Base-by-base conservation (phyloP, 192 early-diverging fungal species). In the Phycomyces nitens region DNA sequence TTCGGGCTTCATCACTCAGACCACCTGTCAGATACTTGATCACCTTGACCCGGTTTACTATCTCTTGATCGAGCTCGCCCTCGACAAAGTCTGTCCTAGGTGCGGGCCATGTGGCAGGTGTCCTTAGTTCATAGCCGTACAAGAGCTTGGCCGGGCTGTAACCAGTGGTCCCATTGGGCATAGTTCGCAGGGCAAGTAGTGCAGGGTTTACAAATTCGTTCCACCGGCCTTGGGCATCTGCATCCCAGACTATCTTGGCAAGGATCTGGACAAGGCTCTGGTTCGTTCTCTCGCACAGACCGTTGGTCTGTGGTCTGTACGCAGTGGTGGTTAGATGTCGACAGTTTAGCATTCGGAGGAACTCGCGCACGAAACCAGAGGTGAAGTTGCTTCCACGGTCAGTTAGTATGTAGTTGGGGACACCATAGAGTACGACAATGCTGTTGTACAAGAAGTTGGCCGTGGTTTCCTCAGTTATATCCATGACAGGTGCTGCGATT, bases 251-350 rank as follows among this genome's bases (percentile, higher is more conserved):
- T 5, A 70, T 0, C 54, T 70, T 70, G 11, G 66, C 53, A 0
- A 76, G 29, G 15, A 62, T 65, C n/a, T 62, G 42, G 1, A 58
- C 44, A 0, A 71, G 14, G 7, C 58, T 64, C 5, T 62, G 61
- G 23, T 66, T 65, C 54, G 56, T 62, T n/a, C 70, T 15, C 56
- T 72, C 53, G 5, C 41, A 41, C 21, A 49, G 43, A 0, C 53
- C 64, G 51, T 72, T 72, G 11, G 54, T 40, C 55, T 72, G 70
- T 0, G 64, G 70, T 22, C 53, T 21, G 22, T 43, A 66, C 0
- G 63, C 58, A 12, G 63, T 56, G 0, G 64, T 72, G 3, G 54
- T 50, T 12, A 56, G 16, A 23, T 62, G 58, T 34, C 27, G 42
- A 10, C 41, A 39, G 10, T 44, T 3, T 20, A 58, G 57, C 6